Evolutionary conservation across 208 protist species (phyloP).

Genomic region (Leishmania guyanensis): DNA sequence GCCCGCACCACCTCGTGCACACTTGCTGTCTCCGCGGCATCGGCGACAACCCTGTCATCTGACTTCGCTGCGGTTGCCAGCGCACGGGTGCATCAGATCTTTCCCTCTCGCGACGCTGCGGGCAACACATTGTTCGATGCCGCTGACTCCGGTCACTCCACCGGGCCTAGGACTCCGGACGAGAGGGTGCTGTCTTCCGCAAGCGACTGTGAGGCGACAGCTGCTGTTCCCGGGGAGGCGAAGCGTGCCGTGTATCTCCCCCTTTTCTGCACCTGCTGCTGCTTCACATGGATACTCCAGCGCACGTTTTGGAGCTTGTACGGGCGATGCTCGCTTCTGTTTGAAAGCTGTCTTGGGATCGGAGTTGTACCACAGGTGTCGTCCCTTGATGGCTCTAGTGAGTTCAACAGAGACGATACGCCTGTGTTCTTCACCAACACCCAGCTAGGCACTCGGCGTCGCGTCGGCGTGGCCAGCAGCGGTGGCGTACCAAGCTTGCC

Average conservation of each 20-base stretch:
- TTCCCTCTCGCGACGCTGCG: slow-evolving; percentile 11
- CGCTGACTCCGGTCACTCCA: slow-evolving; percentile 11
- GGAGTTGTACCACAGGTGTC: slow-evolving; percentile 23
- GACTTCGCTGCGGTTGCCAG: neutral
- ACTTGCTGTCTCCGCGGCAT: neutral
- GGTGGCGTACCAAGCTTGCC: neutral
- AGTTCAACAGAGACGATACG: neutral
- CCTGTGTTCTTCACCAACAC: slow-evolving; percentile 16
- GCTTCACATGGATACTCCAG: slow-evolving; percentile 72
- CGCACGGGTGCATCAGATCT: slow-evolving; percentile 9
- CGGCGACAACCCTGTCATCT: neutral
- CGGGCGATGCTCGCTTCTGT: slow-evolving; percentile 61
- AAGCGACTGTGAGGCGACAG: slow-evolving; percentile 17
- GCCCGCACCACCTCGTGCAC: neutral
- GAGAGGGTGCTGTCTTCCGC: slow-evolving; percentile 22
- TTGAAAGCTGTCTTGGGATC: slow-evolving; percentile 49
- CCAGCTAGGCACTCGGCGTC: slow-evolving; percentile 9
- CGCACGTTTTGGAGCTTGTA: slow-evolving; percentile 63
- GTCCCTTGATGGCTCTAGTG: slow-evolving; percentile 1
- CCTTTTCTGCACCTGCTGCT: slow-evolving; percentile 51
- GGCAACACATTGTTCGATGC: slow-evolving; percentile 18
- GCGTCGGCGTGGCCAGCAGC: neutral
- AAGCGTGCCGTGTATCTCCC: slow-evolving; percentile 34
- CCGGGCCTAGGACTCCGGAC: slow-evolving; percentile 10
- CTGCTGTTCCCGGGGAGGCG: neutral